phyloP scores from a whole-genome alignment of 352 stramenopile species.

The Globisporangium apiculatum region DNA sequence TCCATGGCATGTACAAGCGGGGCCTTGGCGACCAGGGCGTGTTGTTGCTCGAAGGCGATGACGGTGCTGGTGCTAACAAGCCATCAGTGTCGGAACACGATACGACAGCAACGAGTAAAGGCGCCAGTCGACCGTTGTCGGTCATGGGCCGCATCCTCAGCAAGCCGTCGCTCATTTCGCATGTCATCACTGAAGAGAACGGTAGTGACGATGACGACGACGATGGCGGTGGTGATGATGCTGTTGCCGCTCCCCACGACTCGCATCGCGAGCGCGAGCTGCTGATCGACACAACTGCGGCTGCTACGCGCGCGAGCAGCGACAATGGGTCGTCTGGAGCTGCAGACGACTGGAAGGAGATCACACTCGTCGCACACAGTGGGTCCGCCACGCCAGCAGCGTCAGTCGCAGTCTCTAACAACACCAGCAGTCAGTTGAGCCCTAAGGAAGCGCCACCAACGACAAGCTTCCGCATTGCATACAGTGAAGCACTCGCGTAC shows the following conservation, averaged over 20 bases:
- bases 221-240: background rate
- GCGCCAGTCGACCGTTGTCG: slow-evolving; percentile 13
- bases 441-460: background rate
- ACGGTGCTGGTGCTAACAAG: slow-evolving; percentile 4
- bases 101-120: background rate
- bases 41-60: slow-evolving; percentile 30
- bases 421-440: background rate
- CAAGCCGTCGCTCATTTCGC: slow-evolving; percentile 19
- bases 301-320: background rate
- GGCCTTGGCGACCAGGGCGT: slow-evolving; percentile 69
- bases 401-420: background rate
- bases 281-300: slow-evolving; percentile 5
- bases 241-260: slow-evolving; percentile 3
- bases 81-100: background rate
- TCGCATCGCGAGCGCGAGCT: slow-evolving; percentile 5
- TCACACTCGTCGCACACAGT: slow-evolving; percentile 21
- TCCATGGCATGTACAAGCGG: slow-evolving; percentile 79
- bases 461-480: slow-evolving; percentile 25
- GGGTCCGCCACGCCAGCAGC: background rate
- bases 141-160: slow-evolving; percentile 42
- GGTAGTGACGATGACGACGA: slow-evolving; percentile 17
- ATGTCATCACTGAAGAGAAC: slow-evolving; percentile 35
- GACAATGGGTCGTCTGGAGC: background rate
- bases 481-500: slow-evolving; percentile 34
- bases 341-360: slow-evolving; percentile 55